These are phyloP conservation scores for Pichia paraexigua DNA, from an alignment of 805 yeast genomes.

Conservation along the genomic window DNA sequence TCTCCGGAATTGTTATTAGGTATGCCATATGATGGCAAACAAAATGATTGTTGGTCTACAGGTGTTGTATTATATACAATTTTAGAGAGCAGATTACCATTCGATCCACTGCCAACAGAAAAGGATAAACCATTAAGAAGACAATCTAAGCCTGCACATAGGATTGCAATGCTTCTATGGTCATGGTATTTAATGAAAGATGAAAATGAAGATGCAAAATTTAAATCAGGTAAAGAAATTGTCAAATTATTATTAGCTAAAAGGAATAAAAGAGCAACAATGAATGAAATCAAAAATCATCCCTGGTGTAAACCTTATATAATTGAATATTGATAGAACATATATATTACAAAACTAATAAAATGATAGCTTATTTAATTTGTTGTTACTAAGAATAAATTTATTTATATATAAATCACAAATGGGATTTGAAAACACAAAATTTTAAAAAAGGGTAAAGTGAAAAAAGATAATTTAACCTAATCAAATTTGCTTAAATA, in stretches of 20 bases:
- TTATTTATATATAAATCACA: background rate
- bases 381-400: background rate
- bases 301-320: constrained; percentile 27
- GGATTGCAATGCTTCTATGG: constrained; percentile 93
- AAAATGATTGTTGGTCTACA: constrained; percentile 90
- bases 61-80: constrained; percentile 87
- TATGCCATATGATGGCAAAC: constrained; percentile 80
- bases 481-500: background rate
- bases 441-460: background rate
- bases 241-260: constrained; percentile 44
- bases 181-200: constrained; percentile 55
- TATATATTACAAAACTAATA: background rate
- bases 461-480: background rate
- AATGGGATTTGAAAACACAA: background rate
- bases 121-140: constrained; percentile 38
- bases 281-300: constrained; percentile 10
- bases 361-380: too few species aligned
- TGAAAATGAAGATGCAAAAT: constrained; percentile 13
- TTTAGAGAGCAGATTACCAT: constrained; percentile 82
- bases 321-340: background rate
- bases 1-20: constrained; percentile 93
- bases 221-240: constrained; percentile 35
- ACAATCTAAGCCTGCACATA: constrained; percentile 61
- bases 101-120: constrained; percentile 69
- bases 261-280: constrained; percentile 26